phyloP scores from a whole-genome alignment of 352 stramenopile species.

The Phytophthora pistaciae region DNA sequence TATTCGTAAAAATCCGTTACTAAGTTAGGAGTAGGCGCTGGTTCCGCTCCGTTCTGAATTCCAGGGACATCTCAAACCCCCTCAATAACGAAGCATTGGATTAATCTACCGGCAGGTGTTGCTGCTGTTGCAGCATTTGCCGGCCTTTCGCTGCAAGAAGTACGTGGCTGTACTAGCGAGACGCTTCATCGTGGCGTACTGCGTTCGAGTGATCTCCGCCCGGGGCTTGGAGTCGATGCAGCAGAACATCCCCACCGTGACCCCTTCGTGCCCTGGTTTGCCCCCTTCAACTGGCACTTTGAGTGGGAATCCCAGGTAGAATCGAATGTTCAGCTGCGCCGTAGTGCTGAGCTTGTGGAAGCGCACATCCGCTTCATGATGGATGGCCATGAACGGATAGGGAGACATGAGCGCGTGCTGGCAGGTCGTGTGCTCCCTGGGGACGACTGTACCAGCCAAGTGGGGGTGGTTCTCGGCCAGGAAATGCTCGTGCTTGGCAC shows the following conservation, averaged over 20 bases:
- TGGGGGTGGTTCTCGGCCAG: conserved; percentile 39
- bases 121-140: neutral
- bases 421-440: conserved; percentile 59
- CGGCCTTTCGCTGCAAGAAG: conserved; percentile 28
- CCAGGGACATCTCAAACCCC: too few relatives aligned
- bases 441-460: conserved; percentile 31
- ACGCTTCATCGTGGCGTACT: conserved; percentile 43
- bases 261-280: neutral
- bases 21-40: too few relatives aligned
- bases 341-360: conserved; percentile 45
- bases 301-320: neutral
- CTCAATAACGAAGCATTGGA: too few relatives aligned
- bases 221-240: conserved; percentile 36
- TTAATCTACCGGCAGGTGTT: neutral
- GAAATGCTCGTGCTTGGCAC: conserved; percentile 47
- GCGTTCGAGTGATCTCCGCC: conserved; percentile 32
- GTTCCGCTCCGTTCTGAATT: too few relatives aligned
- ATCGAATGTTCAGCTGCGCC: conserved; percentile 29
- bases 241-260: conserved; percentile 42
- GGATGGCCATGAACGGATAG: conserved; percentile 52
- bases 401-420: conserved; percentile 62
- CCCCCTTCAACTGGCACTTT: neutral
- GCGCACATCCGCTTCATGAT: conserved; percentile 65
- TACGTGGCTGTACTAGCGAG: conserved; percentile 27
- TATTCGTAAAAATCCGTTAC: too few relatives aligned